Evolutionary conservation across 163 green algal genomes (phyloP).

Genomic region (Chloromonas sp.): DNA sequence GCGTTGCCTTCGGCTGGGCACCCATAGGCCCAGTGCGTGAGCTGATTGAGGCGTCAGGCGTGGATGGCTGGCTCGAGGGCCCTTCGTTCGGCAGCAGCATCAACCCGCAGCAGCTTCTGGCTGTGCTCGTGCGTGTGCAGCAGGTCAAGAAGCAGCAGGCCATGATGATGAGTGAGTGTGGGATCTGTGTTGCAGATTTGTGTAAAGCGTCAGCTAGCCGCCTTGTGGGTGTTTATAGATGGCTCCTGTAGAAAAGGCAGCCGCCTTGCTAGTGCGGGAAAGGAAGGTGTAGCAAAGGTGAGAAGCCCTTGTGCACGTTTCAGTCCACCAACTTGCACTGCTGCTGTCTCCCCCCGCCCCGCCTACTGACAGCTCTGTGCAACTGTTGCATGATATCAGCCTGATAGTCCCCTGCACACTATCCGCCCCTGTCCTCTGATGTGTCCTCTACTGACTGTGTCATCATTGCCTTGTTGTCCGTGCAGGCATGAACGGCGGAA

Average conservation of each 20-base stretch:
- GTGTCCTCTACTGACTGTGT: too few relatives aligned
- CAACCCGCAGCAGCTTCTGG: slow-evolving; percentile 12
- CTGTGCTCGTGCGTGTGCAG: not conserved
- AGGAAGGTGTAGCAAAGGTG: too few relatives aligned
- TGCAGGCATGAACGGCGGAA: not conserved
- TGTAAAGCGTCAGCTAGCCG: not conserved
- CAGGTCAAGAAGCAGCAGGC: slow-evolving; percentile 35
- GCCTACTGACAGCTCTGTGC: too few relatives aligned
- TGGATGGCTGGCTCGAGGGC: slow-evolving; percentile 44
- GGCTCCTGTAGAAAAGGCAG: not conserved
- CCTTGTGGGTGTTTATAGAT: not conserved
- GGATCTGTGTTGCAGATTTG: not conserved
- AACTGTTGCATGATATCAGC: too few relatives aligned
- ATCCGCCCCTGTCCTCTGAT: too few relatives aligned
- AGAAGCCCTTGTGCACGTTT: too few relatives aligned
- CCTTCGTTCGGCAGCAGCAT: slow-evolving; percentile 30
- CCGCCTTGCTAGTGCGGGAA: too few relatives aligned
- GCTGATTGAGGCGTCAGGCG: slow-evolving; percentile 28
- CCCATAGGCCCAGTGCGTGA: slow-evolving; percentile 21
- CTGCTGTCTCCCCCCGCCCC: too few relatives aligned
- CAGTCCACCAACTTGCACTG: too few relatives aligned
- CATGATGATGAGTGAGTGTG: not conserved
- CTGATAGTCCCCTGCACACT: too few relatives aligned
- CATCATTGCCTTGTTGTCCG: too few relatives aligned
- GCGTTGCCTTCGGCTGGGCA: slow-evolving; percentile 42